Evolutionary conservation across 768 basidiomycete genomes (phyloP).

Genomic region (Suillus alpinus): DNA sequence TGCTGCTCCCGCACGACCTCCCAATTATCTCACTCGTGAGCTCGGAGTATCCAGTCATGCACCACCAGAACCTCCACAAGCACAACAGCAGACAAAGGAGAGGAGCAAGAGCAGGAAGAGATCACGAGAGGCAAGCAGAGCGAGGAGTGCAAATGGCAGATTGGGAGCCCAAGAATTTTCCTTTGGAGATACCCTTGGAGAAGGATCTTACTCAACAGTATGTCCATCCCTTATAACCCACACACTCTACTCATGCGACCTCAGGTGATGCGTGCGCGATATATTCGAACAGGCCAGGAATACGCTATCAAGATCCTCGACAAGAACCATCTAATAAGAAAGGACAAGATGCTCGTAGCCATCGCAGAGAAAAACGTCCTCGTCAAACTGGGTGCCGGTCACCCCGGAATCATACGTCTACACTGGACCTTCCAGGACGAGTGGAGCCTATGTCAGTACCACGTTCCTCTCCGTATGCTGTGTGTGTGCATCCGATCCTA

Average conservation of each 20-base stretch:
- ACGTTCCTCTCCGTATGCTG: neutral
- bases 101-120: constrained; percentile 40
- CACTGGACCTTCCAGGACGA: constrained; percentile 87
- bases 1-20: constrained; percentile 37
- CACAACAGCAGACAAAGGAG: constrained; percentile 17
- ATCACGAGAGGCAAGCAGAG: constrained; percentile 35
- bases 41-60: constrained; percentile 37
- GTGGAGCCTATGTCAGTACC: constrained; percentile 60
- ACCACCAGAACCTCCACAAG: constrained; percentile 14
- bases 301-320: constrained; percentile 83
- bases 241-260: constrained; percentile 10
- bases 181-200: constrained; percentile 71
- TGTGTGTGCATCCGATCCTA: neutral
- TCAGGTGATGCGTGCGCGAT: constrained; percentile 58
- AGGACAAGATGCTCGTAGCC: constrained; percentile 77
- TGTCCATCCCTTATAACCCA: constrained; percentile 24
- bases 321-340: constrained; percentile 77
- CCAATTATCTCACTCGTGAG: constrained; percentile 58
- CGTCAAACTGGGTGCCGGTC: constrained; percentile 57
- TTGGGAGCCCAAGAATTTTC: constrained; percentile 61
- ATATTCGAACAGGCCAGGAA: constrained; percentile 53
- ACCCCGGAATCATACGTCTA: constrained; percentile 79
- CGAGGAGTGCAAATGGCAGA: constrained; percentile 44
- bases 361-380: constrained; percentile 79
- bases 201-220: constrained; percentile 82